Percentiles rank a stretch among this genome's conserved stretches.
Conservation (phyloP, 176 grass and related monocot species). For the Juncus inflexus region DNA sequence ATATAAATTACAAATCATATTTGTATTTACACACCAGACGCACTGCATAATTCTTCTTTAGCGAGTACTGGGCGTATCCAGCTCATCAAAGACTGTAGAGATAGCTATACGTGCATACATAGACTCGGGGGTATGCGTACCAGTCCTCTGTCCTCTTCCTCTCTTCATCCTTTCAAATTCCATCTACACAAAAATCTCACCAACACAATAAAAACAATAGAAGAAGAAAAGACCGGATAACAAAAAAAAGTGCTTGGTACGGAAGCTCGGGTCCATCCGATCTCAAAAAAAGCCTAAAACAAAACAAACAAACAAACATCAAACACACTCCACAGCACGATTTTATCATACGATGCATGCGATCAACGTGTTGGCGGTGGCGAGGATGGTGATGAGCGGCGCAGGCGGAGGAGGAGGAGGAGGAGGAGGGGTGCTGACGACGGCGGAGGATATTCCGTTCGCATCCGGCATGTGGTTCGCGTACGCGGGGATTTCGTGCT, state of each 20-base stretch:
- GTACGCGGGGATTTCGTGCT: constrained; percentile 72
- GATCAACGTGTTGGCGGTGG: constrained; percentile 28
- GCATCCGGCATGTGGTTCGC: constrained; percentile 60
- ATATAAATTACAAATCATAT: too few relatives aligned
- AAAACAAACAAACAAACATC: too few relatives aligned
- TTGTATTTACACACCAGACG: too few relatives aligned
- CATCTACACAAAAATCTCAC: not conserved
- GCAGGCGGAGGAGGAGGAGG: constrained; percentile 35
- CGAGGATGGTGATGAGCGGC: constrained; percentile 47
- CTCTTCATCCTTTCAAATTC: not conserved
- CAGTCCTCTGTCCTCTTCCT: not conserved
- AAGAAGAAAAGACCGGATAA: too few relatives aligned
- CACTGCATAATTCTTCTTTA: too few relatives aligned
- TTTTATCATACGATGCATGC: constrained; percentile 27
- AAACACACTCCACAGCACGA: not conserved
- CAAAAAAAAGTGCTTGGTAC: too few relatives aligned
- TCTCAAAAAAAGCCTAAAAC: too few relatives aligned
- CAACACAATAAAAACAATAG: too few relatives aligned
- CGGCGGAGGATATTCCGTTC: constrained; percentile 69
- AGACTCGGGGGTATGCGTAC: not conserved
- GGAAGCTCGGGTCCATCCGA: too few relatives aligned
- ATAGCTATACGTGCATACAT: not conserved
- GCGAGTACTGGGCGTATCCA: too few relatives aligned
- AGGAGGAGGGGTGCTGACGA: constrained; percentile 30
- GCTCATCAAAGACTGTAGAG: not conserved